These are phyloP conservation scores for Saccharomycopsis guyanensis DNA, from an alignment of 805 yeast genomes.

Conservation along the genomic window DNA sequence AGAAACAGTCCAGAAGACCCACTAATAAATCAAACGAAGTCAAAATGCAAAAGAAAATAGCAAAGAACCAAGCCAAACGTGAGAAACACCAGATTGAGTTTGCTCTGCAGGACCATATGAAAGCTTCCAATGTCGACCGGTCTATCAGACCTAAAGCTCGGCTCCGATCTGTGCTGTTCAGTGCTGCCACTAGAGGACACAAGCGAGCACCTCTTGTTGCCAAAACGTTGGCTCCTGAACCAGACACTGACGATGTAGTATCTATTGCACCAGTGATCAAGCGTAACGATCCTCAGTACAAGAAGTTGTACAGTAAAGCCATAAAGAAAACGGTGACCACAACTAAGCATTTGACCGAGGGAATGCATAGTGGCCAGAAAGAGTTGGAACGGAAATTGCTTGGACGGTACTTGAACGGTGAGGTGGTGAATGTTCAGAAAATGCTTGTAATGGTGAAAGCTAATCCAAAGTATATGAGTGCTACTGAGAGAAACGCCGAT, in stretches of 20 bases:
- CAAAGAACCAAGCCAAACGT: conserved; percentile 28
- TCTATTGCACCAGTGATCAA: background rate
- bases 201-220: conserved; percentile 11
- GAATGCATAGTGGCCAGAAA: background rate
- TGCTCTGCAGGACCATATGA: conserved; percentile 5
- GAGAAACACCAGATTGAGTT: conserved; percentile 21
- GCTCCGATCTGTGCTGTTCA: too few relatives aligned
- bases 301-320: background rate
- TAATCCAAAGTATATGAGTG: conserved; percentile 25
- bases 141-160: background rate
- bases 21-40: background rate
- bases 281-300: conserved; percentile 12
- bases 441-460: conserved; percentile 49
- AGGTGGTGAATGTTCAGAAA: conserved; percentile 56
- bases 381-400: conserved; percentile 1
- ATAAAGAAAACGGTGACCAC: background rate
- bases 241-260: background rate
- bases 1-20: background rate
- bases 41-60: background rate
- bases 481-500: conserved; percentile 38
- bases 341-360: background rate
- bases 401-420: conserved; percentile 34
- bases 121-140: background rate
- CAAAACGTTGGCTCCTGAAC: conserved; percentile 13
- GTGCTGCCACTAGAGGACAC: too few relatives aligned